These are phyloP conservation scores for Lactarius indigo DNA, from an alignment of 768 basidiomycete species.

Conservation along the genomic window DNA sequence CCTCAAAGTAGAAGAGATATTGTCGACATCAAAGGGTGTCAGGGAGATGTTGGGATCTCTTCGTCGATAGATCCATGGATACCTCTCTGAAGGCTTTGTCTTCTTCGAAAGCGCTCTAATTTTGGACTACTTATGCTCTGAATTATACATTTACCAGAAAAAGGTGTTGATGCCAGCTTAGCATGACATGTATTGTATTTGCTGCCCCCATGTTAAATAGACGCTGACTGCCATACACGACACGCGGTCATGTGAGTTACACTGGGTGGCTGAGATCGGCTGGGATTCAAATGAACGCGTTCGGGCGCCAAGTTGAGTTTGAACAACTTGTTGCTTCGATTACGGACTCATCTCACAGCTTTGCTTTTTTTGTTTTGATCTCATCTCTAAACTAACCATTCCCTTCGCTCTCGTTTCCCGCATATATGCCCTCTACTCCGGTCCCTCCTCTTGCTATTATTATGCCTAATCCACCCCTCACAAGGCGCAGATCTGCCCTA, in stretches of 20 bases:
- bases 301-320: conserved; percentile 24
- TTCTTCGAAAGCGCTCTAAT: too few relatives aligned
- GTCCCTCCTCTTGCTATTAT: conserved; percentile 57
- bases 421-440: conserved; percentile 38
- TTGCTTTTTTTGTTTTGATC: conserved; percentile 10
- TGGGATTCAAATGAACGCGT: conserved; percentile 17
- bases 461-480: conserved; percentile 56
- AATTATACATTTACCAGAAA: too few relatives aligned
- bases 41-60: too few relatives aligned
- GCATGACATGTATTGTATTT: too few relatives aligned
- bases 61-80: too few relatives aligned
- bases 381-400: conserved; percentile 22
- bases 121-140: too few relatives aligned
- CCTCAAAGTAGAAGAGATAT: too few relatives aligned
- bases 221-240: background rate
- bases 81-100: too few relatives aligned
- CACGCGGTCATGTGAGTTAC: conserved; percentile 6
- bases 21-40: too few relatives aligned
- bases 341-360: background rate
- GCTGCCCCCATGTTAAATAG: too few relatives aligned
- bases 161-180: too few relatives aligned
- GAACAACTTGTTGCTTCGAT: conserved; percentile 1
- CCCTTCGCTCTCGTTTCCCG: conserved; percentile 28
- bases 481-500: conserved; percentile 47
- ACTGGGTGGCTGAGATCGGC: conserved; percentile 8